Evolutionary conservation across 2,329 filamentous ascomycete species (phyloP).

Genomic region (Hypoxylon sp.): DNA sequence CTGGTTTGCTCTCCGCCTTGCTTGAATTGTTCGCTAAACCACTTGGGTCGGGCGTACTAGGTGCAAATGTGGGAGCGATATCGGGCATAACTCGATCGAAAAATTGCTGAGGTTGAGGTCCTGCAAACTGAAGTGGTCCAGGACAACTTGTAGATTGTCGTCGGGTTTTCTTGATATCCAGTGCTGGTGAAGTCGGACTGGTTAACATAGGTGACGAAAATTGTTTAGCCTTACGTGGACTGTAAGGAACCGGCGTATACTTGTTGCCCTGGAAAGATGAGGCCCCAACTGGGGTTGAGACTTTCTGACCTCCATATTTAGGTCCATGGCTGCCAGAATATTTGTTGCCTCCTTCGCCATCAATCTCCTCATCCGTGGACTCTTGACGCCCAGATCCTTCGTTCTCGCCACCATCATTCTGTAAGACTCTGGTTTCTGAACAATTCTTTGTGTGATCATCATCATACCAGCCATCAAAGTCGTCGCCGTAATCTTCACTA

Average conservation of each 20-base stretch:
- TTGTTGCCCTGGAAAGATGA: no score
- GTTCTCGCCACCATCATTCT: no score
- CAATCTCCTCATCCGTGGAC: no score
- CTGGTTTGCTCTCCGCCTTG: background rate
- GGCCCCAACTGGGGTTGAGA: no score
- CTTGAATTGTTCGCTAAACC: background rate
- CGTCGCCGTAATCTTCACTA: background rate
- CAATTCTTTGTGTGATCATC: no score
- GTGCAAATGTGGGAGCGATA: slow-evolving; percentile 1
- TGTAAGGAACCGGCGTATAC: background rate
- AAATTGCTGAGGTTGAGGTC: background rate
- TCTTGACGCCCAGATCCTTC: no score
- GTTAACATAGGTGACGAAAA: background rate
- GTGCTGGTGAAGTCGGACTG: background rate
- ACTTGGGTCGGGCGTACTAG: background rate
- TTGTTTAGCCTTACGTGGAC: background rate
- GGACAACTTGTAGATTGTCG: background rate
- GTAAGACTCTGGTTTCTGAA: no score
- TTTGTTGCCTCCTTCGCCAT: background rate
- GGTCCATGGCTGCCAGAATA: no score
- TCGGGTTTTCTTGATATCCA: background rate
- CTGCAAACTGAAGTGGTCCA: background rate
- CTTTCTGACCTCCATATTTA: no score
- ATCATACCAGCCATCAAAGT: background rate
- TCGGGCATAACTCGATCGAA: slow-evolving; percentile 5